Conservation (phyloP, 2,329 filamentous ascomycete species). For the Trichophyton simii region DNA sequence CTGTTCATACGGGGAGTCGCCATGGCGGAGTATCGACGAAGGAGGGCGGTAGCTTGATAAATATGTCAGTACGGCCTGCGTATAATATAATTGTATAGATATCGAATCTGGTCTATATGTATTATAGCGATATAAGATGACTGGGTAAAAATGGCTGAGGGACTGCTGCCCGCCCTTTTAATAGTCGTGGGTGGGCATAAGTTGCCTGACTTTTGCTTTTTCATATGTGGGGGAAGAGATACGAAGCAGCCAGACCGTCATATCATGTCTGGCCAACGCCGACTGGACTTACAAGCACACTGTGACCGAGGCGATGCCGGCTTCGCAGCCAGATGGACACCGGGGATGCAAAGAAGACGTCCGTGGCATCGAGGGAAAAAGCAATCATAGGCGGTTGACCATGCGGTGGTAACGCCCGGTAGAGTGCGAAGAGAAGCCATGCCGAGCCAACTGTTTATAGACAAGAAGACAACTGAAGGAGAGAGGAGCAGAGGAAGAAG, state of each 20-base stretch:
- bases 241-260: background rate
- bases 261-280: background rate
- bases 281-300: conserved; percentile 1
- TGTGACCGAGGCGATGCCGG: background rate
- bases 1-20: conserved; percentile 47
- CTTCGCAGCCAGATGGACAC: background rate
- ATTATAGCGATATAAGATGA: background rate
- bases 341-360: background rate
- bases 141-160: background rate
- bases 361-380: background rate
- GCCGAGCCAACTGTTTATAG: background rate
- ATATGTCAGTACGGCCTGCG: background rate
- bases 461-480: background rate
- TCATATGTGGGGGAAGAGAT: background rate
- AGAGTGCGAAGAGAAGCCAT: background rate
- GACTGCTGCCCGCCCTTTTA: background rate
- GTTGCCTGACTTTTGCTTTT: background rate
- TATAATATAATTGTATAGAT: background rate
- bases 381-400: background rate
- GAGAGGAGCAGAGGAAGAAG: background rate
- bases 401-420: background rate
- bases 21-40: conserved; percentile 8
- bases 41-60: background rate
- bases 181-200: background rate
- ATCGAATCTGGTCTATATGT: too few relatives aligned